These are phyloP conservation scores for Claviceps pazoutovae DNA, from an alignment of 2,329 filamentous ascomycete genomes.

Conservation along the genomic window DNA sequence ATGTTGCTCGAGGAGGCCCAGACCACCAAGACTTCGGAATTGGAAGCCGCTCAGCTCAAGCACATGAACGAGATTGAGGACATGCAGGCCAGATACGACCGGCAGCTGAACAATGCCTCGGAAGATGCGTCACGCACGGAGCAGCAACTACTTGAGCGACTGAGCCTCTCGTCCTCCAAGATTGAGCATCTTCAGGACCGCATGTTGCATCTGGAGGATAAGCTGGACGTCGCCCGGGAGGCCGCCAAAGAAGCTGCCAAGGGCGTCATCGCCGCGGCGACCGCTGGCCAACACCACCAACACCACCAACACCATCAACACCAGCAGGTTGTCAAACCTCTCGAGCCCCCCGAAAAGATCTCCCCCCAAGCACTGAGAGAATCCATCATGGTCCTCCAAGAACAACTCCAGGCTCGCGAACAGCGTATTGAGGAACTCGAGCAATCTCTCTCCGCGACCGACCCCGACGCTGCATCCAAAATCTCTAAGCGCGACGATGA, in stretches of 20 bases:
- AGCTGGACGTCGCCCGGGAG: constrained; percentile 77
- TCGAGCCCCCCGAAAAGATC: constrained; percentile 64
- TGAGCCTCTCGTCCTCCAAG: constrained; percentile 73
- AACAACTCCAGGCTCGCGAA: constrained; percentile 91
- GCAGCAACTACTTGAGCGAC: constrained; percentile 63
- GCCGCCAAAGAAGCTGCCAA: constrained; percentile 72
- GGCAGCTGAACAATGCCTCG: constrained; percentile 54
- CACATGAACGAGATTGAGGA: constrained; percentile 61
- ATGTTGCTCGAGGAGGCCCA: constrained; percentile 73
- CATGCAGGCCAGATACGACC: constrained; percentile 59
- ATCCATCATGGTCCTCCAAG: constrained; percentile 90
- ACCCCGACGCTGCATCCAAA: constrained; percentile 66
- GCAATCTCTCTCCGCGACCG: constrained; percentile 50
- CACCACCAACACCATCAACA: constrained; percentile 8
- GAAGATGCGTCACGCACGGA: constrained; percentile 77
- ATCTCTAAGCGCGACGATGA: constrained; percentile 88
- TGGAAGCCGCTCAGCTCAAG: constrained; percentile 38
- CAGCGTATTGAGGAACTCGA: constrained; percentile 79
- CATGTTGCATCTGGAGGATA: constrained; percentile 73
- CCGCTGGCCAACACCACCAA: background rate
- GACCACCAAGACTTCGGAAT: constrained; percentile 45
- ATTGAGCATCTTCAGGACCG: constrained; percentile 76
- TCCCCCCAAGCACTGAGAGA: constrained; percentile 90
- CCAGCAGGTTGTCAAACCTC: constrained; percentile 18
- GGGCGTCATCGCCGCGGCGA: constrained; percentile 19